These are phyloP conservation scores for Paecilomyces formosus DNA, from an alignment of 2,329 filamentous ascomycete genomes.

Conservation along the genomic window DNA sequence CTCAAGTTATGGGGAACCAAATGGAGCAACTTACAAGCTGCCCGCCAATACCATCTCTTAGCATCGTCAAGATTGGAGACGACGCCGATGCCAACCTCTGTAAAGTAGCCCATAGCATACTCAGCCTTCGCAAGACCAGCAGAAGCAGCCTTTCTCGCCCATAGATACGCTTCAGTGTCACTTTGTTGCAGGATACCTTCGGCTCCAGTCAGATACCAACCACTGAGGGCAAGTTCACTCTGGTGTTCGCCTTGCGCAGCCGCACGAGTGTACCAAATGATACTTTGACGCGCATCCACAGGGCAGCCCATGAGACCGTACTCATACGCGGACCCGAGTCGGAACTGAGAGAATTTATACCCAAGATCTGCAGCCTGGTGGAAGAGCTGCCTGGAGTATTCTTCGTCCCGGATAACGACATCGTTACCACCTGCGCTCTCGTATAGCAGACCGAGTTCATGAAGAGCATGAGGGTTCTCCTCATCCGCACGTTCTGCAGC, in stretches of 20 bases:
- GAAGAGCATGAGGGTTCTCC: constrained; percentile 90
- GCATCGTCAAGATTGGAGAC: constrained; percentile 84
- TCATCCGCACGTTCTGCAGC: constrained; percentile 80
- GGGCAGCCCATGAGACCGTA: constrained; percentile 77
- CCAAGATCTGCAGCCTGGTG: constrained; percentile 77
- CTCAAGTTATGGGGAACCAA: constrained; percentile 1
- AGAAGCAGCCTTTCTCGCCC: constrained; percentile 87
- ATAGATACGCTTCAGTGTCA: constrained; percentile 93
- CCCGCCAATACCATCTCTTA: constrained; percentile 96
- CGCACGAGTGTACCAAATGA: constrained; percentile 88
- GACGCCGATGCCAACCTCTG: constrained; percentile 87
- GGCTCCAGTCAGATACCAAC: constrained; percentile 92
- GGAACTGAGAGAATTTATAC: constrained; percentile 92
- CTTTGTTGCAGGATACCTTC: constrained; percentile 84
- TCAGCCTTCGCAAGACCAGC: constrained; percentile 87
- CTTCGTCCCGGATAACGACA: constrained; percentile 70
- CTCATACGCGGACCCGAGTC: constrained; percentile 80
- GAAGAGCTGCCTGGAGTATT: constrained; percentile 75
- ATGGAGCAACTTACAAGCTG: constrained; percentile 66
- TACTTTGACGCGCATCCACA: constrained; percentile 75
- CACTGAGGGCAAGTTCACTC: constrained; percentile 72
- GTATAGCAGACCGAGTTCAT: constrained; percentile 67
- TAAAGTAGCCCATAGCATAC: constrained; percentile 98
- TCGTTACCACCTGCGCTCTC: constrained; percentile 54
- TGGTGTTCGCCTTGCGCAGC: constrained; percentile 93